Conservation (phyloP, 495 filamentous ascomycete species). For the Bacidia rubella region DNA sequence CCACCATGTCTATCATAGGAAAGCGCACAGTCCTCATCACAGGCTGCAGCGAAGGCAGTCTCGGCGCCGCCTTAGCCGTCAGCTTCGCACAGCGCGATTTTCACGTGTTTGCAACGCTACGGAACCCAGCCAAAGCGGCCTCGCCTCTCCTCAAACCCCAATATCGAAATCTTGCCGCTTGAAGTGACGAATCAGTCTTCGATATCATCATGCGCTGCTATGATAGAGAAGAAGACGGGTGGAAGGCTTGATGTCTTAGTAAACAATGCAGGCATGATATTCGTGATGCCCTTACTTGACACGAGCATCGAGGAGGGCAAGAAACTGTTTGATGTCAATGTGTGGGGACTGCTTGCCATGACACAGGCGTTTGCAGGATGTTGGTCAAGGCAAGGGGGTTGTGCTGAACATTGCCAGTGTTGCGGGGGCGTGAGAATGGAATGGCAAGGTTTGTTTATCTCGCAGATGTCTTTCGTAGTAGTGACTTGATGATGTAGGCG, state of each 20-base stretch:
- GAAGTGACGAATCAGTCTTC: conserved; percentile 26
- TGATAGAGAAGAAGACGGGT: conserved; percentile 3
- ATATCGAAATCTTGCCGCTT: conserved; percentile 24
- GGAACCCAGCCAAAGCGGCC: conserved; percentile 28
- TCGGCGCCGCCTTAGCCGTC: conserved; percentile 29
- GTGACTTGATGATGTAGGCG: too few species aligned
- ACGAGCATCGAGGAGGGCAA: conserved; percentile 23
- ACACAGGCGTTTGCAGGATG: conserved; percentile 28
- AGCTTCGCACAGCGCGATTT: conserved; percentile 25
- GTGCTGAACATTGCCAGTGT: conserved; percentile 22
- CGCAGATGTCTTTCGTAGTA: too few species aligned
- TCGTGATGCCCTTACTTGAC: conserved; percentile 26
- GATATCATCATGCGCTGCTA: conserved; percentile 13
- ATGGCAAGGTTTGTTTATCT: conserved; percentile 15
- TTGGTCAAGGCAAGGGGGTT: conserved; percentile 26
- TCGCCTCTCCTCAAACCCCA: conserved; percentile 10
- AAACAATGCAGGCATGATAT: conserved; percentile 31
- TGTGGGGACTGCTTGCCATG: conserved; percentile 26
- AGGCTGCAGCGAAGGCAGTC: conserved; percentile 32
- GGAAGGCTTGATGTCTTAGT: conserved; percentile 28
- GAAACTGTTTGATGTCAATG: conserved; percentile 33
- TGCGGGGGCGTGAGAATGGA: conserved; percentile 17
- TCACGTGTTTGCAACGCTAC: conserved; percentile 33
- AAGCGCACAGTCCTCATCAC: conserved; percentile 28
- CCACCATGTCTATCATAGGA: not conserved